These are phyloP conservation scores for Tribonema minus DNA, from an alignment of 108 stramenopile species.

Conservation along the genomic window DNA sequence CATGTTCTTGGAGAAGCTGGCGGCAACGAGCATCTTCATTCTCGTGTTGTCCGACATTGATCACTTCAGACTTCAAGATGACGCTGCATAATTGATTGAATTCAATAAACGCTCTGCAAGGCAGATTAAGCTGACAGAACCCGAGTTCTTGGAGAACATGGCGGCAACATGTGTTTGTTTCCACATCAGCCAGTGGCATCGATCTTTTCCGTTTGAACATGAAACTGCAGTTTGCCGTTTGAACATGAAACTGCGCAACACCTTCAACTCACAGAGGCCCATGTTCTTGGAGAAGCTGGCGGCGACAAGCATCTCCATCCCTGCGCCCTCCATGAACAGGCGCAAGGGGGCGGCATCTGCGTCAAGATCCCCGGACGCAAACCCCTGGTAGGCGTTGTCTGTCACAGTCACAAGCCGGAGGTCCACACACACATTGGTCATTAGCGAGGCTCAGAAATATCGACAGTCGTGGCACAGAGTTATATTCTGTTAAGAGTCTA, in stretches of 20 bases:
- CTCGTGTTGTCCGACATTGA: too few species aligned
- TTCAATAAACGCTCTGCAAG: too few species aligned
- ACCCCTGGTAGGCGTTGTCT: constrained; percentile 62
- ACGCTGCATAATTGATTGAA: too few species aligned
- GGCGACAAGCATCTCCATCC: constrained; percentile 39
- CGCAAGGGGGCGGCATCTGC: constrained; percentile 45
- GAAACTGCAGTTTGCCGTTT: too few species aligned
- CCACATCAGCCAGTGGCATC: too few species aligned
- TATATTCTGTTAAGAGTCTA: not conserved
- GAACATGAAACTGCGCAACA: too few species aligned
- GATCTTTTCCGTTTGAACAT: too few species aligned
- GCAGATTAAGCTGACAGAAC: too few species aligned
- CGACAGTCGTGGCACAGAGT: not conserved
- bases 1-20: constrained; percentile 59
- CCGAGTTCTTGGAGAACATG: too few species aligned
- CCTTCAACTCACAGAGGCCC: constrained; percentile 50
- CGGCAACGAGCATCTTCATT: constrained; percentile 34
- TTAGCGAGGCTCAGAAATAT: not conserved
- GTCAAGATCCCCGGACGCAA: constrained; percentile 22
- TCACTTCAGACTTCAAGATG: not conserved
- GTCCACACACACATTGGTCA: not conserved
- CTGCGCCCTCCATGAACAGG: constrained; percentile 17
- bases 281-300: constrained; percentile 59
- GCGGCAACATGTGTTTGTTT: too few species aligned
- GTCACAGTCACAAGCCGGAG: not conserved